Percentiles rank a stretch among this genome's conserved stretches.
phyloP scores from a whole-genome alignment of 2,329 filamentous ascomycete species.

The Exserohilum turcica region DNA sequence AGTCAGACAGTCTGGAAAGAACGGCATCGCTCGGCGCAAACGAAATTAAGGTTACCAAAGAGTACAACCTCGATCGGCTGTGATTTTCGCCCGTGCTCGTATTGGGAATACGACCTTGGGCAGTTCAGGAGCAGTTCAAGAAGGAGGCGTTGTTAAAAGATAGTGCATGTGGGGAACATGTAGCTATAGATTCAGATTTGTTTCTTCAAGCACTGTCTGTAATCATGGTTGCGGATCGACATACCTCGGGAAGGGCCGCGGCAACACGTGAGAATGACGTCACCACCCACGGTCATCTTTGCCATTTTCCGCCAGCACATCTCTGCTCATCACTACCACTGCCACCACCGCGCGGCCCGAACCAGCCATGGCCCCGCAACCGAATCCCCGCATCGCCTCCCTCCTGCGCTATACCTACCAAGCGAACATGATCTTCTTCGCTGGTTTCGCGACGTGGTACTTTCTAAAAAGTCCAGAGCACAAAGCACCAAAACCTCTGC shows the following conservation, averaged over 20 bases:
- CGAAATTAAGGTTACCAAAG: constrained; percentile 27
- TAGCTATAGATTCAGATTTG: background rate
- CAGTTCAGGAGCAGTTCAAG: background rate
- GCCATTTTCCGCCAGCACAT: background rate
- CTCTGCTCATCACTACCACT: background rate
- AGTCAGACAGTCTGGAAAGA: constrained; percentile 16
- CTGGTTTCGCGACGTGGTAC: constrained; percentile 23
- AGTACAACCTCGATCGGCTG: constrained; percentile 25
- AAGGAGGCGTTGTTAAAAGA: too few relatives aligned
- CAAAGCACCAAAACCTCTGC: background rate
- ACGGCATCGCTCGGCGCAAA: constrained; percentile 15
- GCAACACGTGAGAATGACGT: constrained; percentile 2
- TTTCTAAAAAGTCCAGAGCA: constrained; percentile 6
- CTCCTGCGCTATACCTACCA: constrained; percentile 23
- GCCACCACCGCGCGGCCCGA: background rate
- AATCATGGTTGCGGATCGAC: background rate
- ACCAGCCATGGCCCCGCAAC: constrained; percentile 7
- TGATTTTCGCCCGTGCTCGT: constrained; percentile 4
- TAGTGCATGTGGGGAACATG: background rate
- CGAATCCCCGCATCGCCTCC: constrained; percentile 8
- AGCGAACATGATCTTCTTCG: constrained; percentile 24
- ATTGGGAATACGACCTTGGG: background rate
- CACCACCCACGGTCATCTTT: background rate
- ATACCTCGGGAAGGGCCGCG: too few relatives aligned
- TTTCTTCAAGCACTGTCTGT: background rate